Evolutionary conservation across 495 filamentous ascomycete species (phyloP).

Genomic region (Penicillium tannophilum): DNA sequence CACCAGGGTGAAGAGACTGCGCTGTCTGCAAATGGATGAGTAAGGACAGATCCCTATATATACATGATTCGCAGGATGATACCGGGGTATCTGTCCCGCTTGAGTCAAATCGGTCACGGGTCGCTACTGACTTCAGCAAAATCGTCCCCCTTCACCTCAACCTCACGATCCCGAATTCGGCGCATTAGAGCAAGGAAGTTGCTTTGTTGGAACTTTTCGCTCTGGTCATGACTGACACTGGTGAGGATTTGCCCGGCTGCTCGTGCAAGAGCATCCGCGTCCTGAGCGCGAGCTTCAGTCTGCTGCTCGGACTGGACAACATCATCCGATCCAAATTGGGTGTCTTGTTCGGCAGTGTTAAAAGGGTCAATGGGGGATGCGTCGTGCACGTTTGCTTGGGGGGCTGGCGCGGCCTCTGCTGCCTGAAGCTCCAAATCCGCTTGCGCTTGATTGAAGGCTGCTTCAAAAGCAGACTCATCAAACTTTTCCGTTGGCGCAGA

Average conservation of each 20-base stretch:
- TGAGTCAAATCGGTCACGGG: slow-evolving; percentile 40
- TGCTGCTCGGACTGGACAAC: slow-evolving; percentile 40
- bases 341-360: slow-evolving; percentile 27
- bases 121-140: slow-evolving; percentile 58
- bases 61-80: slow-evolving; percentile 29
- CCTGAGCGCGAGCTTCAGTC: slow-evolving; percentile 29
- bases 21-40: slow-evolving; percentile 41
- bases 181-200: slow-evolving; percentile 79
- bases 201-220: slow-evolving; percentile 75
- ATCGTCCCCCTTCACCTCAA: slow-evolving; percentile 55
- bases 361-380: slow-evolving; percentile 8
- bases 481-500: slow-evolving; percentile 37
- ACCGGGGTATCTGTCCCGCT: slow-evolving; percentile 43
- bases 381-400: slow-evolving; percentile 15
- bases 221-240: slow-evolving; percentile 66
- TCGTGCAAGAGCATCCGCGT: slow-evolving; percentile 67
- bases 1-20: slow-evolving; percentile 56
- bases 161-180: slow-evolving; percentile 56
- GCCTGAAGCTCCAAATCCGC: slow-evolving; percentile 40
- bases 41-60: slow-evolving; percentile 34
- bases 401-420: slow-evolving; percentile 14
- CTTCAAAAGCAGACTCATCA: slow-evolving; percentile 66
- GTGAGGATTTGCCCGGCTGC: slow-evolving; percentile 73
- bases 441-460: slow-evolving; percentile 58
- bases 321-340: slow-evolving; percentile 55